Evolutionary conservation across 164 flowering plant genomes (phyloP).

Genomic region (Echeveria elegans): DNA sequence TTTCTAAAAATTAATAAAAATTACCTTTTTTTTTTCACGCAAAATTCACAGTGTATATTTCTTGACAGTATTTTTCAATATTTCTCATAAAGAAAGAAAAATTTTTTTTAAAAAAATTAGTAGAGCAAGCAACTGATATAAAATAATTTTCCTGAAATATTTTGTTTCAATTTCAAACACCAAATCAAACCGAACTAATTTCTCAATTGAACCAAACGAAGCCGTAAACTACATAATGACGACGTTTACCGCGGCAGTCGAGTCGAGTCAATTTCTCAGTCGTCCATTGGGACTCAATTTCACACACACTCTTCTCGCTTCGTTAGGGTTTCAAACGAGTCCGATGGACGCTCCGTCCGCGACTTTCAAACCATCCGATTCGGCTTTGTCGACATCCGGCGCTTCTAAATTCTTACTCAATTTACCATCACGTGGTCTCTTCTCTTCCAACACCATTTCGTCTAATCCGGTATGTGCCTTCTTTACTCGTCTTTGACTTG

Average conservation of each 20-base stretch:
- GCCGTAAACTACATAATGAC: too few species aligned
- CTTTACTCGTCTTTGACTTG: background rate
- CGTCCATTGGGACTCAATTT: background rate
- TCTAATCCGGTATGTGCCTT: slow-evolving; percentile 33
- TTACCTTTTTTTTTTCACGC: too few species aligned
- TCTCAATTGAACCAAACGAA: background rate
- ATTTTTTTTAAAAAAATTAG: too few species aligned
- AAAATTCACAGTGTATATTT: too few species aligned
- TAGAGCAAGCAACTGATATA: too few species aligned
- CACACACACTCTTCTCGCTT: background rate
- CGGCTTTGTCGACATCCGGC: slow-evolving; percentile 15
- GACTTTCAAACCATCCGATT: slow-evolving; percentile 17
- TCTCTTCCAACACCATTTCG: slow-evolving; percentile 41
- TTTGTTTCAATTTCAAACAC: background rate
- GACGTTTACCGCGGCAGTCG: too few species aligned
- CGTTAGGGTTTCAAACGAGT: background rate
- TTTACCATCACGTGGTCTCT: slow-evolving; percentile 57
- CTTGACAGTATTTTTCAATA: too few species aligned
- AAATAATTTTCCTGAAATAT: too few species aligned
- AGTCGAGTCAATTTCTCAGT: background rate
- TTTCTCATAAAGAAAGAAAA: too few species aligned
- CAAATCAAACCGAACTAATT: background rate
- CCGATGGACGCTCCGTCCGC: slow-evolving; percentile 11
- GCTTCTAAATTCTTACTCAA: slow-evolving; percentile 36
- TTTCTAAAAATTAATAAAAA: too few species aligned